Evolutionary conservation across 108 stramenopile genomes (phyloP).

Genomic region (Nitzschia sp.): DNA sequence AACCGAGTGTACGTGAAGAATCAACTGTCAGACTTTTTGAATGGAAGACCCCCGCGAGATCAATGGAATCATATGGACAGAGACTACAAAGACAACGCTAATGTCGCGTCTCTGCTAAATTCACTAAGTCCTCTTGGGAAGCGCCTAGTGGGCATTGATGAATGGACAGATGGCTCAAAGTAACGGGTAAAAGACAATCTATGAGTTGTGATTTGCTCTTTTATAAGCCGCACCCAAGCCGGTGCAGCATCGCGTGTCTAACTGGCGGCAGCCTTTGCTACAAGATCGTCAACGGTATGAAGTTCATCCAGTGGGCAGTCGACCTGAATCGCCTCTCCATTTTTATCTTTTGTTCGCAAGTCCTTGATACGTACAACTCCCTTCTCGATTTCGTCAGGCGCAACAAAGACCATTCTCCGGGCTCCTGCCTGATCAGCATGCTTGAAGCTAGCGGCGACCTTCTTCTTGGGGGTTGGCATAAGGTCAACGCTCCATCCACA

Average conservation of each 20-base stretch:
- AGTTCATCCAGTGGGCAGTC: constrained; percentile 50
- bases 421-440: constrained; percentile 92
- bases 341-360: constrained; percentile 60
- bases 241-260: too few relatives aligned
- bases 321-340: constrained; percentile 51
- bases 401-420: constrained; percentile 86
- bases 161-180: too few relatives aligned
- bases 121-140: constrained; percentile 30
- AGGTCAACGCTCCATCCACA: constrained; percentile 86
- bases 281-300: constrained; percentile 40
- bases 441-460: constrained; percentile 94
- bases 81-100: background rate
- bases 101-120: background rate
- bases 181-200: background rate
- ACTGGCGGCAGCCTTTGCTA: constrained; percentile 23
- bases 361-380: constrained; percentile 87
- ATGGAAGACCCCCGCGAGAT: constrained; percentile 42
- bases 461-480: constrained; percentile 89
- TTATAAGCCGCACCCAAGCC: too few relatives aligned
- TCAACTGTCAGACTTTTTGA: constrained; percentile 60
- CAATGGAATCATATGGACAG: constrained; percentile 57
- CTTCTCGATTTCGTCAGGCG: constrained; percentile 82
- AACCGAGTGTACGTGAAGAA: constrained; percentile 74
- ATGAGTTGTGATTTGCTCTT: too few relatives aligned
- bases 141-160: constrained; percentile 44